Percentiles rank a stretch among this genome's conserved stretches.
phyloP scores from a whole-genome alignment of 306 rosid species.

The Trifolium subterraneum region DNA sequence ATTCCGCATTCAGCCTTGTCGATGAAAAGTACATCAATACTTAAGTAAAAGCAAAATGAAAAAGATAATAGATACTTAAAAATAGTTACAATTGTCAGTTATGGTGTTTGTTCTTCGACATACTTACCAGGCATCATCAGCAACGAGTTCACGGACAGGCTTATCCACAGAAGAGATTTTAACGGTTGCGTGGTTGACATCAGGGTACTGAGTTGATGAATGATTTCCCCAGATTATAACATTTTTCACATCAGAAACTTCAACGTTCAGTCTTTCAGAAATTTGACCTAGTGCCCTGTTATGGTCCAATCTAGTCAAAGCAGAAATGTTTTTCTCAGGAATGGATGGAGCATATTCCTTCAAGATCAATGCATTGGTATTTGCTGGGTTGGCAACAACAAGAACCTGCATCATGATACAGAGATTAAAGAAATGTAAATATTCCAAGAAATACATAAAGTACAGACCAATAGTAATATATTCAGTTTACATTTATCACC shows the following conservation, averaged over 20 bases:
- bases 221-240: conserved; percentile 98
- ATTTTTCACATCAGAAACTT: conserved; percentile 87
- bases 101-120: not conserved
- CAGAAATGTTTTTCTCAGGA: conserved; percentile 85
- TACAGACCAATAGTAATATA: not conserved
- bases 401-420: conserved; percentile 68
- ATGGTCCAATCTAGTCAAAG: conserved; percentile 94
- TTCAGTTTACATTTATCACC: conserved; percentile 10
- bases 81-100: not conserved
- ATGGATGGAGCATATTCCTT: conserved; percentile 96
- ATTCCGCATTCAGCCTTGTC: conserved; percentile 83
- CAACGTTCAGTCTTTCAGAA: conserved; percentile 82
- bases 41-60: not conserved
- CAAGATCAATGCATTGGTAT: conserved; percentile 92
- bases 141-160: conserved; percentile 77
- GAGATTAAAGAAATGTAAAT: not conserved
- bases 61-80: not conserved
- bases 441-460: conserved; percentile 24
- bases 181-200: conserved; percentile 95
- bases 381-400: conserved; percentile 97
- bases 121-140: conserved; percentile 83
- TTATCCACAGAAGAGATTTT: conserved; percentile 68
- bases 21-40: conserved; percentile 18
- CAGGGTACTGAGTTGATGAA: conserved; percentile 95
- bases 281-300: conserved; percentile 98